A percentile compares a stretch with the other conserved stretches of the same genome.
Conservation (phyloP, 2,329 filamentous ascomycete species). For the Xylaria sp. region DNA sequence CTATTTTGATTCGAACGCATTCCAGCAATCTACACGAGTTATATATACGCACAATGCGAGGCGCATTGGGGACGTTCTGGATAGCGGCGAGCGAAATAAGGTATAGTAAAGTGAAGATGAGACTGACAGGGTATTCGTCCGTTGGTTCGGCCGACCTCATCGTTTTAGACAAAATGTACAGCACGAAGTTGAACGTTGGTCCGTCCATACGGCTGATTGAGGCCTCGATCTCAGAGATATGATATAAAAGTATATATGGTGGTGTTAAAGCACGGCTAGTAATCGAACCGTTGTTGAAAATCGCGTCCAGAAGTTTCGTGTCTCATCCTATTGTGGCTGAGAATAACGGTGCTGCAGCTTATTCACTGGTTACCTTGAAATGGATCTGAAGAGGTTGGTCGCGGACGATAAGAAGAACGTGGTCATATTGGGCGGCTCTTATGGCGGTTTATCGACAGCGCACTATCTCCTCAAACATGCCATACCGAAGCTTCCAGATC, state of each 20-base stretch:
- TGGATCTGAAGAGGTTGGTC: slow-evolving; percentile 4
- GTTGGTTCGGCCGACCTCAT: slow-evolving; percentile 19
- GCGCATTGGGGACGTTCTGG: neutral
- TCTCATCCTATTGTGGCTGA: neutral
- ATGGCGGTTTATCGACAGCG: slow-evolving; percentile 55
- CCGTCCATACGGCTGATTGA: slow-evolving; percentile 14
- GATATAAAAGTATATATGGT: neutral
- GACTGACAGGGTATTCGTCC: slow-evolving; percentile 5
- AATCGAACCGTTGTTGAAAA: neutral
- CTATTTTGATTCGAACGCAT: neutral
- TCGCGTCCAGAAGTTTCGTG: neutral
- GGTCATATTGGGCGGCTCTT: slow-evolving; percentile 60
- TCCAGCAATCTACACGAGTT: neutral
- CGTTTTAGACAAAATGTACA: neutral
- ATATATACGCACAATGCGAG: neutral
- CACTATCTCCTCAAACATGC: slow-evolving; percentile 61
- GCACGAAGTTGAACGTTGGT: neutral
- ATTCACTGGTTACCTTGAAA: neutral
- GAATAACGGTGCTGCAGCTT: neutral
- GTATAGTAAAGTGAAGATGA: neutral
- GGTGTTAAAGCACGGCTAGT: neutral
- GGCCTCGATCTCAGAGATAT: neutral
- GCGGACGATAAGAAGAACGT: slow-evolving; percentile 19
- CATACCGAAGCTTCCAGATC: slow-evolving; percentile 48
- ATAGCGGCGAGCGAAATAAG: neutral